phyloP scores from a whole-genome alignment of 306 rosid species.

The Amphicarpaea edgeworthii region DNA sequence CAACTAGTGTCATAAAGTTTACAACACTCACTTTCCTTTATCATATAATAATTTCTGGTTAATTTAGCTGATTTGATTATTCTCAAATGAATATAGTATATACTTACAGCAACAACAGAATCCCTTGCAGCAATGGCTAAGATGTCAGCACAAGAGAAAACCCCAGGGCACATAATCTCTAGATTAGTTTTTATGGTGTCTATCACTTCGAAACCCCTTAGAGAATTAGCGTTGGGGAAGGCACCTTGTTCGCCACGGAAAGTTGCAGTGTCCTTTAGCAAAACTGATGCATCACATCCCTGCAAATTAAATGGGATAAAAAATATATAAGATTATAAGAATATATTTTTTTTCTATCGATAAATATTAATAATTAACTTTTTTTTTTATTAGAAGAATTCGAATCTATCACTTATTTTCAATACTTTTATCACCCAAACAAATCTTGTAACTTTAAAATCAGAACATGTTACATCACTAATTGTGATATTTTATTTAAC shows the following conservation, averaged over 20 bases:
- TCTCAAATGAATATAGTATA: not conserved
- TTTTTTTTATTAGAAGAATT: no score
- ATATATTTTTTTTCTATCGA: no score
- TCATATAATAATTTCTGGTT: no score
- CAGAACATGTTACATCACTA: no score
- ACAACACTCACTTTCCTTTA: no score
- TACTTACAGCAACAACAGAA: constrained; percentile 57
- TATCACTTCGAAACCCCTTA: constrained; percentile 59
- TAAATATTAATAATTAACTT: no score
- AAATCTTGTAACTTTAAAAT: no score
- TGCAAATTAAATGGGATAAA: no score
- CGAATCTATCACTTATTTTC: no score
- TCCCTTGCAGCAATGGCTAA: constrained; percentile 66
- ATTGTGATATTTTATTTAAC: not conserved
- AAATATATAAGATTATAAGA: no score
- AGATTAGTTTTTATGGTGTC: constrained; percentile 48
- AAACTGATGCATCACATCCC: constrained; percentile 72
- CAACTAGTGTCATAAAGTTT: no score
- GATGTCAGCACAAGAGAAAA: constrained; percentile 69
- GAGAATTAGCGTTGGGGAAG: constrained; percentile 55
- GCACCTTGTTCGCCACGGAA: constrained; percentile 64
- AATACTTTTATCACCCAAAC: no score
- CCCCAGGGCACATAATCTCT: constrained; percentile 50
- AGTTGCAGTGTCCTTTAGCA: constrained; percentile 52
- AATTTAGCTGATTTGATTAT: not conserved